Conservation (phyloP, 352 stramenopile species). For the Lagenidium giganteum region DNA sequence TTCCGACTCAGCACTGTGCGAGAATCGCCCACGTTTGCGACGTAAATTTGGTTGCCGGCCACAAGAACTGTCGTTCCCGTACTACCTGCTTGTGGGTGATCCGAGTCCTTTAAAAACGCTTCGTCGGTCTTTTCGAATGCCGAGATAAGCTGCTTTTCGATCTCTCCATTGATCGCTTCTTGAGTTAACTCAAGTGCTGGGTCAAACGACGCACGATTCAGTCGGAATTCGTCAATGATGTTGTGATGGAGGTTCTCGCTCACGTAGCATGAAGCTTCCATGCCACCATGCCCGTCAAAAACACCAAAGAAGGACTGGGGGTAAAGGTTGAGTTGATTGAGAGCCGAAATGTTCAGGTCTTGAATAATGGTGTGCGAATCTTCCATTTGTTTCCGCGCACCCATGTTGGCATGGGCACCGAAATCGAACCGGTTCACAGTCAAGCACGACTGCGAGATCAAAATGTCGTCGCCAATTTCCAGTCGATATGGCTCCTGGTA, state of each 20-base stretch:
- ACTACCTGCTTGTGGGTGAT: conserved; percentile 81
- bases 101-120: conserved; percentile 59
- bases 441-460: conserved; percentile 95
- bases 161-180: conserved; percentile 41
- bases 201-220: conserved; percentile 38
- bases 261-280: conserved; percentile 90
- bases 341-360: conserved; percentile 58
- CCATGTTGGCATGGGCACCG: conserved; percentile 92
- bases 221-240: conserved; percentile 52
- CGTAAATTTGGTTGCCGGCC: conserved; percentile 90
- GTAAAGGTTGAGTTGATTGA: conserved; percentile 51
- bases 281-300: conserved; percentile 96
- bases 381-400: conserved; percentile 94
- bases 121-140: conserved; percentile 73
- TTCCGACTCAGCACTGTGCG: conserved; percentile 91
- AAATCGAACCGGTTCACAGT: conserved; percentile 97
- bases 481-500: conserved; percentile 92
- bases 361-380: conserved; percentile 95
- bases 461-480: conserved; percentile 92
- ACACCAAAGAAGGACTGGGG: conserved; percentile 94
- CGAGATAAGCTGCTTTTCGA: conserved; percentile 37
- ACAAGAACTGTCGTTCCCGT: conserved; percentile 94
- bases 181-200: conserved; percentile 26
- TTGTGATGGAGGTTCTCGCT: conserved; percentile 68
- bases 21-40: conserved; percentile 96